These are phyloP conservation scores for Rhynchospora pubera DNA, from an alignment of 176 grass and related monocot genomes.

Conservation along the genomic window DNA sequence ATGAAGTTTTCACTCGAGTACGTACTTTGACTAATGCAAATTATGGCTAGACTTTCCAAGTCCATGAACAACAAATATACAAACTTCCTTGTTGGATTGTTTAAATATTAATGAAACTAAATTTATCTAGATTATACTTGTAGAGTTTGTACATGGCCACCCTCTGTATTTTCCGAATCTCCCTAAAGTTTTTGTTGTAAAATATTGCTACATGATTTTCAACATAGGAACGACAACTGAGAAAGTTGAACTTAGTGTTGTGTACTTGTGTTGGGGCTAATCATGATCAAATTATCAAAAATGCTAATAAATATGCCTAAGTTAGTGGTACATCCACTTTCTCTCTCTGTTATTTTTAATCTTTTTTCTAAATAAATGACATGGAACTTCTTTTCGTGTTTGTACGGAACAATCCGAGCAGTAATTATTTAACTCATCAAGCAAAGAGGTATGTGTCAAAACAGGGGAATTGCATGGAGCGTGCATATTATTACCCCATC, in stretches of 20 bases:
- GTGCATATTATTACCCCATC: background rate
- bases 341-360: background rate
- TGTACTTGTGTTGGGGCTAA: background rate
- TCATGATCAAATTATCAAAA: background rate
- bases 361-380: background rate
- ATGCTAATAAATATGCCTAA: background rate
- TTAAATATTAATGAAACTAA: background rate
- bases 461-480: background rate
- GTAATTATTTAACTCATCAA: background rate
- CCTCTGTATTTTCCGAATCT: no score
- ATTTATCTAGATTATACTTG: background rate
- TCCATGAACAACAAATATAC: background rate
- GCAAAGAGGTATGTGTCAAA: background rate
- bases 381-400: background rate
- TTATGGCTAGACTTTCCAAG: background rate
- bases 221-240: background rate
- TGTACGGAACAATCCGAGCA: background rate
- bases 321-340: constrained; percentile 8
- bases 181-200: no score
- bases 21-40: background rate
- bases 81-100: background rate
- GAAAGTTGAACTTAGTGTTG: background rate
- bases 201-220: background rate
- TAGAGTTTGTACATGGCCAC: background rate
- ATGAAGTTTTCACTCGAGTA: background rate